Percentiles rank a stretch among this genome's conserved stretches.
Conservation (phyloP, 106 monocot species). For the Xerophyta viscosa region DNA sequence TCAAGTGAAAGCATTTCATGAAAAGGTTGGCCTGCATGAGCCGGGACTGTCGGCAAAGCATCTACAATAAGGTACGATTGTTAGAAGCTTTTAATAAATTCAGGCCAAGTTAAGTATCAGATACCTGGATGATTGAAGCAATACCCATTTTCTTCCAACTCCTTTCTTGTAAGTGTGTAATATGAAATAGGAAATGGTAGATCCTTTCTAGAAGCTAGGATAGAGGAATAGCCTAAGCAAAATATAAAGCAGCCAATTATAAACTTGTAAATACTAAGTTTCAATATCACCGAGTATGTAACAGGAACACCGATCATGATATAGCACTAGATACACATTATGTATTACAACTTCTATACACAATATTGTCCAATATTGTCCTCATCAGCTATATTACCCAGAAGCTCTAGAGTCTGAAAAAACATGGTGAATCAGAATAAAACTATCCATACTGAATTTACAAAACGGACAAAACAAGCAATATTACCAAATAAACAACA, state of each 20-base stretch:
- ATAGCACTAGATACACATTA: too few species aligned
- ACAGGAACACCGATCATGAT: too few species aligned
- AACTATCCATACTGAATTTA: too few species aligned
- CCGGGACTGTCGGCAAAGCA: conserved; percentile 51
- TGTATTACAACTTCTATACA: too few species aligned
- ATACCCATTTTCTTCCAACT: conserved; percentile 89
- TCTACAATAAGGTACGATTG: conserved; percentile 27
- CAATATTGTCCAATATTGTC: too few species aligned
- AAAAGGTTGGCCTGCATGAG: conserved; percentile 38
- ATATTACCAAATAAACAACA: not conserved
- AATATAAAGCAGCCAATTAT: not conserved
- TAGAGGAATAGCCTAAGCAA: conserved; percentile 24
- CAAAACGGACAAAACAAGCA: too few species aligned
- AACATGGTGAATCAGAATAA: too few species aligned
- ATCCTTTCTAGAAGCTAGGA: conserved; percentile 31
- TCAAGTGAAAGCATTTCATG: conserved; percentile 78
- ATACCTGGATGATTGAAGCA: conserved; percentile 50
- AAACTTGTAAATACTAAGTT: too few species aligned
- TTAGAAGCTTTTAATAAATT: conserved; percentile 2
- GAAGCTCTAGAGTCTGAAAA: too few species aligned
- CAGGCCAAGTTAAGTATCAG: not conserved
- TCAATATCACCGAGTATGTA: too few species aligned
- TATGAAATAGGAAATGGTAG: conserved; percentile 73
- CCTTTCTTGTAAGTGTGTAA: conserved; percentile 70
- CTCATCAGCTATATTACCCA: too few species aligned